Evolutionary conservation across 139 green algal genomes (phyloP).

Genomic region (Closterium sp.): DNA sequence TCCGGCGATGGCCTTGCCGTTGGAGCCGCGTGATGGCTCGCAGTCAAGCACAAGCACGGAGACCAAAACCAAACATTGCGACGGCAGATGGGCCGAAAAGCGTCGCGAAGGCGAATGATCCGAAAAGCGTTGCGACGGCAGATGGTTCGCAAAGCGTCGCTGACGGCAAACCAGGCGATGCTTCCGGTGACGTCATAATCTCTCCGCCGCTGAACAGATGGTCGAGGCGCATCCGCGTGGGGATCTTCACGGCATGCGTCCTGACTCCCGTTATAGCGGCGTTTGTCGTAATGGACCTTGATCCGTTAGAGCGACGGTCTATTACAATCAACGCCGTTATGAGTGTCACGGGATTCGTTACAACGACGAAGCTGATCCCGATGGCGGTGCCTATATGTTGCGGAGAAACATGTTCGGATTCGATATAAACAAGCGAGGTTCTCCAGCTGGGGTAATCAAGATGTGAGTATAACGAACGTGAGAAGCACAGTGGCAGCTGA

Average conservation of each 20-base stretch:
- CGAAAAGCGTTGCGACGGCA: no score
- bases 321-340: slow-evolving; percentile 45
- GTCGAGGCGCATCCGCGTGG: background rate
- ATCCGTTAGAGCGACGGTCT: background rate
- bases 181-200: background rate
- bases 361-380: slow-evolving; percentile 42
- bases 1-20: background rate
- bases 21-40: background rate
- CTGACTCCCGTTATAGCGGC: background rate
- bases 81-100: no score
- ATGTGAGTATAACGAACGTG: slow-evolving; percentile 22
- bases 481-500: no score
- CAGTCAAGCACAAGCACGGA: background rate
- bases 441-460: slow-evolving; percentile 31
- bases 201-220: background rate
- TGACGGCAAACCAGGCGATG: background rate
- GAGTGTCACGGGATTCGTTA: slow-evolving; percentile 24
- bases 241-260: no score
- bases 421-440: slow-evolving; percentile 58
- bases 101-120: no score
- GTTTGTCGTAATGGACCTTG: background rate
- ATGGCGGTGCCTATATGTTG: slow-evolving; percentile 43
- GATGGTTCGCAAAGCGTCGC: background rate
- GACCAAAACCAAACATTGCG: background rate
- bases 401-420: slow-evolving; percentile 44